These are phyloP conservation scores for Leccinum pachyderme DNA, from an alignment of 1,284 basidiomycete genomes.

Conservation along the genomic window DNA sequence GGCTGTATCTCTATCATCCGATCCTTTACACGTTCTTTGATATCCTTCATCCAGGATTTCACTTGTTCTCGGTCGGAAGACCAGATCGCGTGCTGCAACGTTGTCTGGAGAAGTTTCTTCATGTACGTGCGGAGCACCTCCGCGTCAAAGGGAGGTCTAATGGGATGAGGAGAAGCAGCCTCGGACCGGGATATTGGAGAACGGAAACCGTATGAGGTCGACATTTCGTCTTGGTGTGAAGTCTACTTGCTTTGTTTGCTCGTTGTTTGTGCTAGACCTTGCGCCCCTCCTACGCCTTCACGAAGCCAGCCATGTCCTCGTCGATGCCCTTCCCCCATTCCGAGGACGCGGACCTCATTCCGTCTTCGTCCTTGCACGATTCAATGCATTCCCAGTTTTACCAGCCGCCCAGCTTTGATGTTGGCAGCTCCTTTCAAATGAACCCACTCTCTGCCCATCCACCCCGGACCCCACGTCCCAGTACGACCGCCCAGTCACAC, in stretches of 20 bases:
- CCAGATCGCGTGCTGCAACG: slow-evolving; percentile 64
- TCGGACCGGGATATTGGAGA: slow-evolving; percentile 36
- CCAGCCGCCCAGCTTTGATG: slow-evolving; percentile 40
- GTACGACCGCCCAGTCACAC: slow-evolving; percentile 23
- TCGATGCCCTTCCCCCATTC: slow-evolving; percentile 47
- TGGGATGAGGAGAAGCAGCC: slow-evolving; percentile 30
- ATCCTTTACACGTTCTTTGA: slow-evolving; percentile 77
- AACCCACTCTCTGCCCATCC: slow-evolving; percentile 76
- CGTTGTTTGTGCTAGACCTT: slow-evolving; percentile 18
- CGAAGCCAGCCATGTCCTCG: slow-evolving; percentile 40
- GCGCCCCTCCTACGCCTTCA: background rate
- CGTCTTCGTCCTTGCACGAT: slow-evolving; percentile 40
- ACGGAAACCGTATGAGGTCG: slow-evolving; percentile 31
- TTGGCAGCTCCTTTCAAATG: slow-evolving; percentile 60
- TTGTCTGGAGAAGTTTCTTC: slow-evolving; percentile 71
- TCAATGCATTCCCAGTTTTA: slow-evolving; percentile 38
- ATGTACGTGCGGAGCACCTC: slow-evolving; percentile 73
- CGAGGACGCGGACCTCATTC: slow-evolving; percentile 37
- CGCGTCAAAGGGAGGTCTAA: slow-evolving; percentile 60
- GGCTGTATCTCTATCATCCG: slow-evolving; percentile 80
- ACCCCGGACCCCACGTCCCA: slow-evolving; percentile 62
- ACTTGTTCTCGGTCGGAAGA: slow-evolving; percentile 64
- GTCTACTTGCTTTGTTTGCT: slow-evolving; percentile 19
- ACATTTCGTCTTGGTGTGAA: slow-evolving; percentile 13
- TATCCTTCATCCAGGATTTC: slow-evolving; percentile 76